Evolutionary conservation across 495 filamentous ascomycete species (phyloP).

Genomic region (Rostrohypoxylon terebratum): DNA sequence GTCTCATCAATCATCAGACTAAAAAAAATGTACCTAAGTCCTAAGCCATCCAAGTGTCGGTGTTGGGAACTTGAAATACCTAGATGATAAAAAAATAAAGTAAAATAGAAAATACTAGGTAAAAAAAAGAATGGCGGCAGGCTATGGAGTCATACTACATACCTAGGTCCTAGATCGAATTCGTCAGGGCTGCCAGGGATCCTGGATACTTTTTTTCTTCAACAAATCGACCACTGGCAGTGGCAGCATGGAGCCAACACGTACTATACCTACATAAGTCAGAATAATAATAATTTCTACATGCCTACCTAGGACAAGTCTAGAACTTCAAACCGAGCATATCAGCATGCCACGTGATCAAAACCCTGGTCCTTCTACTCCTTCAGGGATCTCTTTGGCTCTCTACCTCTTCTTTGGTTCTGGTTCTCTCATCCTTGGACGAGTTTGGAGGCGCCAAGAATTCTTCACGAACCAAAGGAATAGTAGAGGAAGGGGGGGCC

Average conservation of each 20-base stretch:
- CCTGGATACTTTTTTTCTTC: constrained; percentile 20
- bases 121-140: background rate
- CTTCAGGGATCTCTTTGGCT: background rate
- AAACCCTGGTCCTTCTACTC: constrained; percentile 12
- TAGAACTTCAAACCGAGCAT: constrained; percentile 35
- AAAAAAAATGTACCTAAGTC: constrained; percentile 24
- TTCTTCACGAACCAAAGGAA: constrained; percentile 17
- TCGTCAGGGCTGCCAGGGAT: constrained; percentile 18
- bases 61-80: constrained; percentile 29
- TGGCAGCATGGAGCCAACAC: too few species aligned
- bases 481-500: background rate
- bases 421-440: constrained; percentile 1
- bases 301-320: constrained; percentile 46
- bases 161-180: background rate
- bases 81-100: constrained; percentile 1
- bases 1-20: constrained; percentile 22
- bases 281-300: constrained; percentile 27
- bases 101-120: background rate
- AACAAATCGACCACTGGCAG: constrained; percentile 6
- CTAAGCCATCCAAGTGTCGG: constrained; percentile 26
- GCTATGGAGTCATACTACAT: background rate
- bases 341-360: constrained; percentile 38
- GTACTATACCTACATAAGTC: background rate
- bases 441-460: constrained; percentile 19
- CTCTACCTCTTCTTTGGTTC: background rate